Conservation (phyloP, 441 rosid genomes). For the Capsella rubella region DNA sequence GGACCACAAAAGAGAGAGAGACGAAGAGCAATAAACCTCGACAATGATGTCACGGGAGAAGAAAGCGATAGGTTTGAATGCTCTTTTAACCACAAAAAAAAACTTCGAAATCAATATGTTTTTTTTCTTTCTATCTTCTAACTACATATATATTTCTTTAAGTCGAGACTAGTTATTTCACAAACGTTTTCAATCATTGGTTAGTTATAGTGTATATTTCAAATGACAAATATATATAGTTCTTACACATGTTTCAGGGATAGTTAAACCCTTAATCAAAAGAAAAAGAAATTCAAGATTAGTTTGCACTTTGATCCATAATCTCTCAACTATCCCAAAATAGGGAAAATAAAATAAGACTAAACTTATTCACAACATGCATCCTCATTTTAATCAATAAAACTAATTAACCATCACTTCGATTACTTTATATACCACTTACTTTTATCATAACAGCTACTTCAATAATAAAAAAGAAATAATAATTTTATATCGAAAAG, state of each 20-base stretch:
- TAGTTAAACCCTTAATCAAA: not conserved
- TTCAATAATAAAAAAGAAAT: too few relatives aligned
- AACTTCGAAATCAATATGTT: not conserved
- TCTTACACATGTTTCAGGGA: not conserved
- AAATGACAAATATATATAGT: not conserved
- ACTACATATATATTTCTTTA: not conserved
- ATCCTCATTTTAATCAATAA: not conserved
- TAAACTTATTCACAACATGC: not conserved
- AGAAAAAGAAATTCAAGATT: not conserved
- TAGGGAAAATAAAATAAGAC: not conserved
- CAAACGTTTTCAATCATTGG: not conserved
- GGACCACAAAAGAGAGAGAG: slow-evolving; percentile 60
- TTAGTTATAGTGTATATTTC: not conserved
- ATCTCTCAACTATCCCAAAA: not conserved
- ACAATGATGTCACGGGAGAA: slow-evolving; percentile 75
- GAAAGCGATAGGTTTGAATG: slow-evolving; percentile 55
- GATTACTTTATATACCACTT: not conserved
- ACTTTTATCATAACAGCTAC: too few relatives aligned
- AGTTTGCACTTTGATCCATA: not conserved
- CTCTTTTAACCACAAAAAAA: slow-evolving; percentile 39
- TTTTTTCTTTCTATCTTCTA: not conserved
- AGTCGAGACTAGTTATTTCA: not conserved
- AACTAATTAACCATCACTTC: not conserved
- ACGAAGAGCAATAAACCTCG: slow-evolving; percentile 56
- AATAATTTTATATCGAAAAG: too few relatives aligned